Conservation (phyloP, 1,139 yeast genomes). For the Magnusiomyces fungicola region DNA sequence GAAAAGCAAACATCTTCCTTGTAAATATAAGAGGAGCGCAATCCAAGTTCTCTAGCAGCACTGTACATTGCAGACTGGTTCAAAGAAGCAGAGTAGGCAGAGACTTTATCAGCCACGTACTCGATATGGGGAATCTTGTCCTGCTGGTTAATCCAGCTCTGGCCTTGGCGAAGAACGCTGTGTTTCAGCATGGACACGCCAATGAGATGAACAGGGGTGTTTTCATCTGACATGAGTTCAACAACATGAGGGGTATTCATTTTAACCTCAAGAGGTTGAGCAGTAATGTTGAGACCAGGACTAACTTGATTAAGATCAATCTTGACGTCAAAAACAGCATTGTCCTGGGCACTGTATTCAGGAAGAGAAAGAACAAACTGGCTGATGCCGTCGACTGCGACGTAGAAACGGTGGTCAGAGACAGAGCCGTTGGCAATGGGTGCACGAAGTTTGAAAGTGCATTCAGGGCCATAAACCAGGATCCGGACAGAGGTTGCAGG, state of each 20-base stretch:
- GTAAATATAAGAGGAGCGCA: conserved; percentile 11
- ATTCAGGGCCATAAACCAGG: conserved; percentile 15
- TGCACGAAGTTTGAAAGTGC: conserved; percentile 11
- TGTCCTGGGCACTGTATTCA: conserved; percentile 14
- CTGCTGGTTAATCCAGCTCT: conserved; percentile 11
- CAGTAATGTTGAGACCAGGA: not conserved
- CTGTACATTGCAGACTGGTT: conserved; percentile 11
- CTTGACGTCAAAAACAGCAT: conserved; percentile 13
- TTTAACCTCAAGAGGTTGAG: conserved; percentile 7
- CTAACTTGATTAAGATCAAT: conserved; percentile 5
- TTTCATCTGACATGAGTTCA: conserved; percentile 13
- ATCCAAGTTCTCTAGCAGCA: conserved; percentile 11
- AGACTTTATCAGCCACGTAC: conserved; percentile 12
- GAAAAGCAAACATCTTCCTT: conserved; percentile 12
- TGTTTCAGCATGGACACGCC: conserved; percentile 11
- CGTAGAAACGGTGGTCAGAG: conserved; percentile 8
- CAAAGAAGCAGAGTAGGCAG: not conserved
- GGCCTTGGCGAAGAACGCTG: conserved; percentile 13
- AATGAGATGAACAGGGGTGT: conserved; percentile 9
- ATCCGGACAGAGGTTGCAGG: conserved; percentile 17
- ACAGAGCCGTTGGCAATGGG: conserved; percentile 10
- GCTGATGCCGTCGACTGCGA: conserved; percentile 12
- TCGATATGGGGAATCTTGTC: conserved; percentile 14
- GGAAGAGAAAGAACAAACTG: conserved; percentile 12
- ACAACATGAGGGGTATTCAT: conserved; percentile 10